These are phyloP conservation scores for Salix udensis DNA, from an alignment of 345 rosid species.

Conservation along the genomic window DNA sequence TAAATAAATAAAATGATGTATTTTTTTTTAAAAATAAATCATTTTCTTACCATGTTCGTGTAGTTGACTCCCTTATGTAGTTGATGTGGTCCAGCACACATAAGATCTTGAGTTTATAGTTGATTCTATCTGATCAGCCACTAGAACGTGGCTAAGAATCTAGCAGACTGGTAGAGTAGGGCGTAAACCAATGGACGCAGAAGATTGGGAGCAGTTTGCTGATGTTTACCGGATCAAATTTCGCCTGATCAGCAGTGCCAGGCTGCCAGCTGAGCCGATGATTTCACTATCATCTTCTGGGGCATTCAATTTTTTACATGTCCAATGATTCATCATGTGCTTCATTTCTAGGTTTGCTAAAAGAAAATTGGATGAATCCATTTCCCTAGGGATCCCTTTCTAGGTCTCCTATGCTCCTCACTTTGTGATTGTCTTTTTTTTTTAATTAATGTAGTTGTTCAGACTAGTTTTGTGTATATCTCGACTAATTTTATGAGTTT, in stretches of 20 bases:
- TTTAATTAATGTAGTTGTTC: too few species aligned
- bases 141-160: too few species aligned
- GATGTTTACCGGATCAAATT: constrained; percentile 86
- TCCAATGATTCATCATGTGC: not conserved
- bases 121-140: too few species aligned
- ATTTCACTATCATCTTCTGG: not conserved
- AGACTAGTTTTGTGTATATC: too few species aligned
- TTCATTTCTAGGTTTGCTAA: constrained; percentile 64
- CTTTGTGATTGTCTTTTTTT: constrained; percentile 39
- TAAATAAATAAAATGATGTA: too few species aligned
- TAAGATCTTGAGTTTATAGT: too few species aligned
- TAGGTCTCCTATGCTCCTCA: constrained; percentile 74
- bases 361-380: constrained; percentile 76
- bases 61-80: too few species aligned
- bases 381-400: constrained; percentile 63
- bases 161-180: too few species aligned
- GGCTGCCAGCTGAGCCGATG: constrained; percentile 46
- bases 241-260: constrained; percentile 41
- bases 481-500: too few species aligned
- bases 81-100: too few species aligned
- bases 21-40: too few species aligned
- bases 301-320: not conserved
- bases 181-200: constrained; percentile 82
- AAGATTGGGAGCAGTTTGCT: constrained; percentile 69
- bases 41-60: too few species aligned